Percentiles rank a stretch among this genome's conserved stretches.
Evolutionary conservation across 768 basidiomycete species (phyloP).

Genomic region (Gelatoporia subvermispora): DNA sequence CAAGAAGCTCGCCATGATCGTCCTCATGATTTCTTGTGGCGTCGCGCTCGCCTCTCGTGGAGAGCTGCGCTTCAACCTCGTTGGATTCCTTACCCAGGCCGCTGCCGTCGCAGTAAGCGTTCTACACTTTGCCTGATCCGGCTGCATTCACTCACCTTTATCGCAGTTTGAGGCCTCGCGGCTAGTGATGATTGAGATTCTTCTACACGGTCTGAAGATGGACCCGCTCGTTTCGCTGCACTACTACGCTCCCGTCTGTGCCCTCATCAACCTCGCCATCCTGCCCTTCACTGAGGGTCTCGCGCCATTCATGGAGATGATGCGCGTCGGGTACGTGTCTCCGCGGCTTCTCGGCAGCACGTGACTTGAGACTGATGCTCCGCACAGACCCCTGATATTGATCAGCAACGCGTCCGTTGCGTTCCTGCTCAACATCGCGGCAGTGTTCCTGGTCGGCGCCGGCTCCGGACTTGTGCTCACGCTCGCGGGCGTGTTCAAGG

Average conservation of each 20-base stretch:
- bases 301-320: constrained; percentile 75
- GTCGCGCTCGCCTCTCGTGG: constrained; percentile 89
- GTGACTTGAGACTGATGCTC: neutral
- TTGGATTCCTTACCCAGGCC: constrained; percentile 86
- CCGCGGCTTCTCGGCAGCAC: neutral
- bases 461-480: constrained; percentile 88
- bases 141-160: neutral
- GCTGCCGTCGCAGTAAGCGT: constrained; percentile 75
- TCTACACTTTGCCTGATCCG: neutral
- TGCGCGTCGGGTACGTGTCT: constrained; percentile 29
- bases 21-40: constrained; percentile 86
- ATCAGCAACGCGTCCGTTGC: constrained; percentile 83
- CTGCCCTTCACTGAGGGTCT: constrained; percentile 92
- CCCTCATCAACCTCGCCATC: constrained; percentile 77
- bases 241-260: constrained; percentile 96
- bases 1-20: constrained; percentile 73
- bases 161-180: constrained; percentile 85
- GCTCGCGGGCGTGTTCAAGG: constrained; percentile 83
- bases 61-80: constrained; percentile 78
- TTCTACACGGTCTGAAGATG: constrained; percentile 95
- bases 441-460: constrained; percentile 88
- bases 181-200: constrained; percentile 92
- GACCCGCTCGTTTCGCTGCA: constrained; percentile 93
- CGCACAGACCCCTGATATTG: constrained; percentile 59
- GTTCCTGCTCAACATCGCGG: constrained; percentile 87